Percentiles rank a stretch among this genome's conserved stretches.
phyloP scores from a whole-genome alignment of 768 basidiomycete species.

The Vishniacozyma victoriae region DNA sequence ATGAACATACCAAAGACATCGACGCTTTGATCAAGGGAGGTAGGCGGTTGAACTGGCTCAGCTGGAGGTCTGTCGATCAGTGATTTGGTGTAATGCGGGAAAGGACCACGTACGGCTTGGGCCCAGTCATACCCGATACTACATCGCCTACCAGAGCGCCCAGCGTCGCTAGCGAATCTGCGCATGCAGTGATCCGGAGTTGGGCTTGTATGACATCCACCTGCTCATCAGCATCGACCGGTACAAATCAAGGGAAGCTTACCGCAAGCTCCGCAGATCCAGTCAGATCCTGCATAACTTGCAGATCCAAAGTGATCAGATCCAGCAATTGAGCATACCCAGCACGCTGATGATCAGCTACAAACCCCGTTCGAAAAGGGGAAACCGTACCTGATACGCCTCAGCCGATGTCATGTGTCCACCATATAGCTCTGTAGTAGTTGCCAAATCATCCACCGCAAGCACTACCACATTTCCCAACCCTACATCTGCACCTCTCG shows the following conservation, averaged over 20 bases:
- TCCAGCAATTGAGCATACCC: slow-evolving; percentile 35
- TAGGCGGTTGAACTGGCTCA: slow-evolving; percentile 6
- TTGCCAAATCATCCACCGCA: slow-evolving; percentile 55
- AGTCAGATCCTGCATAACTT: slow-evolving; percentile 16
- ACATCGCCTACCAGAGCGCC: slow-evolving; percentile 33
- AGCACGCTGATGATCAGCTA: slow-evolving; percentile 17
- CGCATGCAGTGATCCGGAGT: slow-evolving; percentile 38
- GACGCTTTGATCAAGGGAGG: slow-evolving; percentile 21
- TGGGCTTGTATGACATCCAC: slow-evolving; percentile 21
- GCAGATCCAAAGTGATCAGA: slow-evolving; percentile 17
- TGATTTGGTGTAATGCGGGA: background rate
- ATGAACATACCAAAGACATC: slow-evolving; percentile 27
- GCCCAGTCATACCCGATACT: slow-evolving; percentile 10
- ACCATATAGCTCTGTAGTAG: slow-evolving; percentile 16
- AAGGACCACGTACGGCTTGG: background rate
- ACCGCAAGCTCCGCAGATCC: slow-evolving; percentile 14
- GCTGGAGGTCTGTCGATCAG: background rate
- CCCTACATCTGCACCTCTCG: slow-evolving; percentile 54
- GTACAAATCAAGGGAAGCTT: slow-evolving; percentile 1
- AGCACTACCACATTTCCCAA: slow-evolving; percentile 55
- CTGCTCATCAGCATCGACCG: slow-evolving; percentile 6
- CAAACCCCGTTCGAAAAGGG: too few relatives aligned
- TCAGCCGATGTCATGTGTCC: slow-evolving; percentile 48
- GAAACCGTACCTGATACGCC: slow-evolving; percentile 62
- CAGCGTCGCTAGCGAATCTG: slow-evolving; percentile 44